Base-by-base conservation (phyloP, 495 filamentous ascomycete species). In the Polyplosphaeria fusca region DNA sequence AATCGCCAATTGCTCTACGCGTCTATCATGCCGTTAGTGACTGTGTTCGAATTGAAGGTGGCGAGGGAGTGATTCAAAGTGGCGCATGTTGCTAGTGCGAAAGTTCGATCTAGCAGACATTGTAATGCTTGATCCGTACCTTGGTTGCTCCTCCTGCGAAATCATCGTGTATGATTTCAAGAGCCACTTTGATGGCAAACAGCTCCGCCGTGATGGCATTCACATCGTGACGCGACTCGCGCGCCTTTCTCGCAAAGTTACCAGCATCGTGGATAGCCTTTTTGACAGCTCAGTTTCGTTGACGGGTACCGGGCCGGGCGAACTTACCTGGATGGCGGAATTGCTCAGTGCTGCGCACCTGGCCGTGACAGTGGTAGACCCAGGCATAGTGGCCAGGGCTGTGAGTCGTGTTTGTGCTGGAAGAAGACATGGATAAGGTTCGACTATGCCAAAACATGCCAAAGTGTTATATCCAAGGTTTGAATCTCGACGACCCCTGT, bases 141-240 rank as follows among this genome's bases (percentile, higher is more conserved):
- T n/a, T n/a, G n/a, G n/a, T n/a, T n/a, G n/a, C n/a, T n/a, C n/a
- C n/a, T n/a, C n/a, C 2, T n/a, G 55, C 12, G 25, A 60, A 53
- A 27, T 60, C 56, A 22, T 60, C 56, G 12, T 52, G 56, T 20
- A 30, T 18, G 28, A 60, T 60, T n/a, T 60, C 56, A 18, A 60
- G 40, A 7, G 48, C 40, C 11, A 28, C 26, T 19, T 53, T 60
- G 40, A 60, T 41, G 1, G 56, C 56, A 2, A 60, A 19, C 41
- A 60, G 56, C 2, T 60, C 49, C 12, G 48, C 48, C 42, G 30
- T 53, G 16, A 60, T 47, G 7, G 42, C 41, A 46, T 53, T 53
- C 27, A 60, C 40, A 3, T 53, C 48, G 27, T 53, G 44, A 12
- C 56, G 35, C 2, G 49, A 37, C 18, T 60, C 56, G 5, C 56